Evolutionary conservation across 2,329 filamentous ascomycete species (phyloP).

Genomic region (Cytospora schulzeri): DNA sequence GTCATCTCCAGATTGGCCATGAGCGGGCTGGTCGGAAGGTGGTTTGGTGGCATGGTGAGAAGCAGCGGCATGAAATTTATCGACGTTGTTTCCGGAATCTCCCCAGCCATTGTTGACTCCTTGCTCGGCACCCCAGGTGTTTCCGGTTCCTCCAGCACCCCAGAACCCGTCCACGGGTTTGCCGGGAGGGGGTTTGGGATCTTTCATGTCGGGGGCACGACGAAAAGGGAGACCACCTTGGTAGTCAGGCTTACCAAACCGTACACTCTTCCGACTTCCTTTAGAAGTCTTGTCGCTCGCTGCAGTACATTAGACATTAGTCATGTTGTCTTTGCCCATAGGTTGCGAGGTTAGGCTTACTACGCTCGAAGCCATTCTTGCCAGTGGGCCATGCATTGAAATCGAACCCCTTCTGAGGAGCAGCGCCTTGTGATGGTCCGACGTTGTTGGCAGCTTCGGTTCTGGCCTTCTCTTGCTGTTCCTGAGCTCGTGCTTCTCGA

Average conservation of each 20-base stretch:
- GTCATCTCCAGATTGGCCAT: not conserved
- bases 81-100: not conserved
- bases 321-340: not conserved
- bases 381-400: conserved; percentile 1
- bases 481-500: conserved; percentile 1
- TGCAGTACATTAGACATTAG: not conserved
- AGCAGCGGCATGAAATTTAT: not conserved
- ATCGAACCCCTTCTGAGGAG: too few species aligned
- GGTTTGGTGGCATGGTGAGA: not conserved
- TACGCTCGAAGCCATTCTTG: conserved; percentile 5
- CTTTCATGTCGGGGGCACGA: too few species aligned
- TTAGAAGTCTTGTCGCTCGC: conserved; percentile 13
- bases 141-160: not conserved
- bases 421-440: conserved; percentile 1
- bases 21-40: not conserved
- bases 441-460: conserved; percentile 20
- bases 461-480: not conserved
- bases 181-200: not conserved
- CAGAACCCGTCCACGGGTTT: not conserved
- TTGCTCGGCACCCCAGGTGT: not conserved
- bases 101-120: conserved; percentile 2
- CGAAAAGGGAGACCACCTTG: not conserved
- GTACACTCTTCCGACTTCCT: conserved; percentile 14
- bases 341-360: not conserved
- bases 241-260: conserved; percentile 8